phyloP scores from a whole-genome alignment of 140 eudicot species.

The Flaveria floridana region DNA sequence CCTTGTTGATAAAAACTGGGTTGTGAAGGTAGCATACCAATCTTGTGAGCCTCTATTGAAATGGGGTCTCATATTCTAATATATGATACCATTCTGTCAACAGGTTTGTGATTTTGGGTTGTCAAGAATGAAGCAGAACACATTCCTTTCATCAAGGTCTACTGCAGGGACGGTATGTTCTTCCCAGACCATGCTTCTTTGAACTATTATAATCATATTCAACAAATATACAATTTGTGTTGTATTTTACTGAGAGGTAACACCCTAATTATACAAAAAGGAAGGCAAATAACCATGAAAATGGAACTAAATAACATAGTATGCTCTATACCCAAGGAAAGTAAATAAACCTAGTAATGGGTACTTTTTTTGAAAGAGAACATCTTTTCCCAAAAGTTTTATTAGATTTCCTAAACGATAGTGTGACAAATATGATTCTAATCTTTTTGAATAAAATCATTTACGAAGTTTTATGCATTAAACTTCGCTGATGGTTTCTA shows the following conservation, averaged over 20 bases:
- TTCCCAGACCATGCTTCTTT: constrained; percentile 13
- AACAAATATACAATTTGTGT: background rate
- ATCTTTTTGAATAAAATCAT: background rate
- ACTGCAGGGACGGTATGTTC: constrained; percentile 94
- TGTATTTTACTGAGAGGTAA: background rate
- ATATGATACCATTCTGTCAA: constrained; percentile 28
- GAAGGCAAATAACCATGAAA: background rate
- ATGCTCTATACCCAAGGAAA: background rate
- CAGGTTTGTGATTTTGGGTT: constrained; percentile 98
- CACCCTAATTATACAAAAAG: background rate
- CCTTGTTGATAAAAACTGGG: constrained; percentile 96
- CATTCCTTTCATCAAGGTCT: constrained; percentile 93
- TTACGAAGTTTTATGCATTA: too few relatives aligned
- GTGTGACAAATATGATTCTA: background rate
- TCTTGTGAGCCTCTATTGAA: background rate
- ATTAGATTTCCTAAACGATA: background rate
- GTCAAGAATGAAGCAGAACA: constrained; percentile 89
- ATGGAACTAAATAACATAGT: background rate
- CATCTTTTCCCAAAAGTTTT: too few relatives aligned
- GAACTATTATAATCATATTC: background rate
- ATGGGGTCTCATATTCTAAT: background rate
- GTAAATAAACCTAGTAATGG: background rate
- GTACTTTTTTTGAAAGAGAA: background rate
- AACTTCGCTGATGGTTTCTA: constrained; percentile 7
- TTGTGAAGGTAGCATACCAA: constrained; percentile 67